Evolutionary conservation across 768 basidiomycete genomes (phyloP).

Genomic region (Boletus eberwhitei): DNA sequence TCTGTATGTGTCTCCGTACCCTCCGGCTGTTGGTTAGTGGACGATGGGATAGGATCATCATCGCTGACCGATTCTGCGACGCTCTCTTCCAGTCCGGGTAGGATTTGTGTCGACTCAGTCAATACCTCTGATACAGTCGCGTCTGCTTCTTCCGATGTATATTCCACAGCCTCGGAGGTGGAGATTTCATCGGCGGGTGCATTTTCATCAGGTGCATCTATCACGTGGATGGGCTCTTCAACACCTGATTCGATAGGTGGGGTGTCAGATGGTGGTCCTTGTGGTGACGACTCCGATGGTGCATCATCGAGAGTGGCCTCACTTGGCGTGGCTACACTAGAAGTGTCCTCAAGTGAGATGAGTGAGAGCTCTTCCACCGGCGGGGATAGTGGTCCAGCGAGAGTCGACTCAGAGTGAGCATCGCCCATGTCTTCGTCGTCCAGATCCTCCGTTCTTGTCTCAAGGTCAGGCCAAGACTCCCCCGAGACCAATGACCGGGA

Average conservation of each 20-base stretch:
- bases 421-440: constrained; percentile 26
- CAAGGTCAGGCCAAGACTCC: constrained; percentile 11
- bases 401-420: constrained; percentile 17
- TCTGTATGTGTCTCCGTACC: constrained; percentile 3
- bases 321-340: background rate
- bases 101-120: constrained; percentile 4
- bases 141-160: constrained; percentile 4
- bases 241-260: constrained; percentile 4
- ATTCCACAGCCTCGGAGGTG: constrained; percentile 3
- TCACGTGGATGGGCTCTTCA: constrained; percentile 7
- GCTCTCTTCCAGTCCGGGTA: constrained; percentile 1
- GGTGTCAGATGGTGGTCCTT: constrained; percentile 1
- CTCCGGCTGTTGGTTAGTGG: constrained; percentile 1
- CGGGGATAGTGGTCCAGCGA: constrained; percentile 23
- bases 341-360: constrained; percentile 23
- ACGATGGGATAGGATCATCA: background rate
- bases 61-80: constrained; percentile 6
- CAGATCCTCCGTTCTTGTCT: constrained; percentile 15
- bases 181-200: background rate
- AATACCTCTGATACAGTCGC: background rate
- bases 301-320: background rate
- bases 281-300: background rate
- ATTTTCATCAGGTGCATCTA: background rate
- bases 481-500: constrained; percentile 2
- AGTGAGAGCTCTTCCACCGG: constrained; percentile 27